Percentiles rank a stretch among this genome's conserved stretches.
Conservation (phyloP, 176 grass and related monocot genomes). For the Hyparrhenia diplandra region DNA sequence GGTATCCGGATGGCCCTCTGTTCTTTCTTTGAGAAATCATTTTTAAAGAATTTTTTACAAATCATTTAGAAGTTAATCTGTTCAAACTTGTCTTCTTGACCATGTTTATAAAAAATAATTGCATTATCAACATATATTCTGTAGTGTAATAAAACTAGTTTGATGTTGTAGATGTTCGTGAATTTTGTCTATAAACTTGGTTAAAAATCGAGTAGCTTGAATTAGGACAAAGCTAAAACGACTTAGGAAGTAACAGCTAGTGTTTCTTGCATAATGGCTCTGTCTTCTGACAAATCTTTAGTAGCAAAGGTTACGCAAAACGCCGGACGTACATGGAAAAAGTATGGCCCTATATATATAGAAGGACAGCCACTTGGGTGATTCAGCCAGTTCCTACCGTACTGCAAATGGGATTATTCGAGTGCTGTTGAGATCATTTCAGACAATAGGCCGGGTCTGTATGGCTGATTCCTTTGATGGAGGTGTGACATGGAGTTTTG, state of each 20-base stretch:
- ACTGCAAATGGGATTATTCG: slow-evolving; percentile 61
- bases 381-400: slow-evolving; percentile 90
- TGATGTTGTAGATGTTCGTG: too few species aligned
- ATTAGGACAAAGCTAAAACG: not conserved
- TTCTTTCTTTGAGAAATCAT: not conserved
- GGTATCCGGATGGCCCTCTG: slow-evolving; percentile 32
- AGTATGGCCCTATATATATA: slow-evolving; percentile 84
- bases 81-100: not conserved
- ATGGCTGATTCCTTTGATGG: slow-evolving; percentile 60
- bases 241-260: not conserved
- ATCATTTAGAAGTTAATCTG: not conserved
- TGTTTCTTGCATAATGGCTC: not conserved
- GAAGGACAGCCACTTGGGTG: slow-evolving; percentile 69
- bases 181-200: too few species aligned
- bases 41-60: too few species aligned
- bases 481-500: slow-evolving; percentile 73
- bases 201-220: too few species aligned
- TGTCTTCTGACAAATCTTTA: not conserved
- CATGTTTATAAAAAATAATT: too few species aligned
- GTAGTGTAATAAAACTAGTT: too few species aligned
- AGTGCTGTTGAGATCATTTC: slow-evolving; percentile 77
- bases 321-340: slow-evolving; percentile 62
- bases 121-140: too few species aligned
- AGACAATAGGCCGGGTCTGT: slow-evolving; percentile 54
- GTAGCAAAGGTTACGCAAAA: slow-evolving; percentile 67